Conservation (phyloP, 108 stramenopile species). For the Fistulifera pelliculosa region DNA sequence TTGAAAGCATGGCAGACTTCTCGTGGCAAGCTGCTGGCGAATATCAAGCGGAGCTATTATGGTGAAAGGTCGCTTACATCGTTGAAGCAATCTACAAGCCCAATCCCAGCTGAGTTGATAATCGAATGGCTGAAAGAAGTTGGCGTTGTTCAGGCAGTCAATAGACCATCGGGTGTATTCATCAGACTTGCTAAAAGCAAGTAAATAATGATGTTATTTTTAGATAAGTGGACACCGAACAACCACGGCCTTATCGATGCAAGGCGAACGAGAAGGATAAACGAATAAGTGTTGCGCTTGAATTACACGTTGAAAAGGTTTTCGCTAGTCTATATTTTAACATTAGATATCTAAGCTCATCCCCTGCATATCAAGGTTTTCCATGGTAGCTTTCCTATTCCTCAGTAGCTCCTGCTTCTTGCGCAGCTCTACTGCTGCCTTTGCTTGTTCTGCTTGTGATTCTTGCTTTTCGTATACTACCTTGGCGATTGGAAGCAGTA, state of each 20-base stretch:
- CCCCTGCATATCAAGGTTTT: constrained; percentile 2
- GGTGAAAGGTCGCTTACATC: neutral
- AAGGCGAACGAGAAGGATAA: too few species aligned
- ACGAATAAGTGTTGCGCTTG: too few species aligned
- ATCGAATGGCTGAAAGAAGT: neutral
- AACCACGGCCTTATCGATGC: too few species aligned
- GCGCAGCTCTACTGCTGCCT: constrained; percentile 46
- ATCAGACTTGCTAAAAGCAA: neutral
- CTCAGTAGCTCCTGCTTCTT: neutral
- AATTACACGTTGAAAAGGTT: too few species aligned
- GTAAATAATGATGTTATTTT: too few species aligned
- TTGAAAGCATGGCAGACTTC: neutral
- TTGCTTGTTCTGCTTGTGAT: constrained; percentile 60
- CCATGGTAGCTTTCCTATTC: constrained; percentile 3
- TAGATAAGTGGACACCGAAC: too few species aligned
- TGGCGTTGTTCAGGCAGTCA: neutral
- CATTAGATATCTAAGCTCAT: neutral
- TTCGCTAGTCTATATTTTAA: neutral
- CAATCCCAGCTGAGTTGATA: neutral
- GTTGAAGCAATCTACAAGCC: neutral
- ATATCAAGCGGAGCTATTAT: neutral
- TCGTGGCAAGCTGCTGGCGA: neutral
- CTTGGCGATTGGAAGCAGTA: constrained; percentile 63
- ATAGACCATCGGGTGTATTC: neutral
- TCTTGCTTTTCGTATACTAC: constrained; percentile 65